Percentiles rank a stretch among this genome's conserved stretches.
phyloP scores from a whole-genome alignment of 2,329 filamentous ascomycete genomes.

The Cordyceps cateniannulata region DNA sequence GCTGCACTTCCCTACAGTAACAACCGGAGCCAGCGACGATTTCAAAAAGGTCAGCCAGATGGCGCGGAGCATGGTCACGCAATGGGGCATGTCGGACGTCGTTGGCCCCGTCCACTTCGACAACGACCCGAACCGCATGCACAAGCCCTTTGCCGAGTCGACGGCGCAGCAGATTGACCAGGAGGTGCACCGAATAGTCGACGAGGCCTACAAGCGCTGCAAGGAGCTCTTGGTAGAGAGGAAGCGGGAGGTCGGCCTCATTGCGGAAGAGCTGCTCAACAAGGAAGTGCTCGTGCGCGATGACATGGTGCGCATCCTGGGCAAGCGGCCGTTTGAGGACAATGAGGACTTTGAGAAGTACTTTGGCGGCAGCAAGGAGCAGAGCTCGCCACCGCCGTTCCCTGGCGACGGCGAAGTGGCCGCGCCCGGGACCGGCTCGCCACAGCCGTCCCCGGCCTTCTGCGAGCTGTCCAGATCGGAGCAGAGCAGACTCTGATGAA shows the following conservation, averaged over 20 bases:
- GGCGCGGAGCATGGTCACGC: slow-evolving; percentile 97
- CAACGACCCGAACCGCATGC: slow-evolving; percentile 70
- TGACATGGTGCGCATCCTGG: slow-evolving; percentile 84
- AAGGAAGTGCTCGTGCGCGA: slow-evolving; percentile 91
- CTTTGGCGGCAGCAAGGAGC: slow-evolving; percentile 59
- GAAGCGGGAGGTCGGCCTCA: slow-evolving; percentile 79
- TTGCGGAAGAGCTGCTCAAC: slow-evolving; percentile 85
- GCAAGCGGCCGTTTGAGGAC: slow-evolving; percentile 78
- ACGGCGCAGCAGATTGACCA: slow-evolving; percentile 88
- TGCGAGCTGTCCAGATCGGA: slow-evolving; percentile 20
- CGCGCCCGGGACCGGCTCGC: slow-evolving; percentile 25
- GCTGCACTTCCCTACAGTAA: slow-evolving; percentile 93
- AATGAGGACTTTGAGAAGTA: slow-evolving; percentile 87
- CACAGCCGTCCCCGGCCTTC: slow-evolving; percentile 34
- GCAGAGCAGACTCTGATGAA: slow-evolving; percentile 6
- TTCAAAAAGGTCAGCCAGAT: slow-evolving; percentile 97
- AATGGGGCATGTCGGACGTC: slow-evolving; percentile 96
- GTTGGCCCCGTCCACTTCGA: slow-evolving; percentile 91
- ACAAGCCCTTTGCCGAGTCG: slow-evolving; percentile 93
- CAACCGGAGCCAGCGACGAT: slow-evolving; percentile 89
- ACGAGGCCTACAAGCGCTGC: slow-evolving; percentile 89
- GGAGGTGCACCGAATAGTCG: slow-evolving; percentile 87
- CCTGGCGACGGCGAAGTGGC: slow-evolving; percentile 33
- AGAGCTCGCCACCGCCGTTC: slow-evolving; percentile 53
- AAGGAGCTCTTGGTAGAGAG: slow-evolving; percentile 74